A percentile compares a stretch with the other conserved stretches of the same genome.
Conservation (phyloP, 2,329 filamentous ascomycete species). For the Fusarium decemcellulare region DNA sequence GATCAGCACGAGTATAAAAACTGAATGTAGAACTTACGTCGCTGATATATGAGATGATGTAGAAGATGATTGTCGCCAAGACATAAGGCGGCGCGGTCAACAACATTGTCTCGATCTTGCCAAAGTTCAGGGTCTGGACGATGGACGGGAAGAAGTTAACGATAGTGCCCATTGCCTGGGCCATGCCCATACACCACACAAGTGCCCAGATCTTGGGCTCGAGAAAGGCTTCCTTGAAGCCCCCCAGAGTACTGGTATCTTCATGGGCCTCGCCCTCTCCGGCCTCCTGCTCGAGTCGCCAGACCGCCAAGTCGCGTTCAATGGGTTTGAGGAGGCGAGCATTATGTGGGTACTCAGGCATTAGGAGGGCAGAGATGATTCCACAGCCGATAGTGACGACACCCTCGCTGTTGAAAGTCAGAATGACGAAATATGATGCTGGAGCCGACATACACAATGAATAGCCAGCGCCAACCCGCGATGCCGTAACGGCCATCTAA, state of each 20-base stretch:
- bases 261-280: slow-evolving; percentile 73
- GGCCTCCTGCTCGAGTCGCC: slow-evolving; percentile 74
- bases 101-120: slow-evolving; percentile 70
- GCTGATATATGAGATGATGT: slow-evolving; percentile 73
- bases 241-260: slow-evolving; percentile 67
- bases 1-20: slow-evolving; percentile 55
- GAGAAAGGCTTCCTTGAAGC: slow-evolving; percentile 65
- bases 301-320: slow-evolving; percentile 69
- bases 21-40: slow-evolving; percentile 44
- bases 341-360: slow-evolving; percentile 70
- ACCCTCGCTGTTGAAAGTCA: slow-evolving; percentile 62
- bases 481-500: slow-evolving; percentile 62
- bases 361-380: slow-evolving; percentile 65
- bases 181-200: slow-evolving; percentile 56
- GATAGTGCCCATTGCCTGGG: slow-evolving; percentile 56
- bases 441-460: slow-evolving; percentile 53
- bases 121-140: slow-evolving; percentile 70
- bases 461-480: slow-evolving; percentile 67
- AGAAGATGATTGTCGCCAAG: slow-evolving; percentile 59
- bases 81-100: slow-evolving; percentile 77
- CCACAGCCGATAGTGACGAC: slow-evolving; percentile 74
- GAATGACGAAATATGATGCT: neutral
- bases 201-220: slow-evolving; percentile 73
- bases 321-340: slow-evolving; percentile 36
- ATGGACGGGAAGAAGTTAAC: slow-evolving; percentile 51